Evolutionary conservation across 352 stramenopile genomes (phyloP).

Genomic region (Globisporangium solare): DNA sequence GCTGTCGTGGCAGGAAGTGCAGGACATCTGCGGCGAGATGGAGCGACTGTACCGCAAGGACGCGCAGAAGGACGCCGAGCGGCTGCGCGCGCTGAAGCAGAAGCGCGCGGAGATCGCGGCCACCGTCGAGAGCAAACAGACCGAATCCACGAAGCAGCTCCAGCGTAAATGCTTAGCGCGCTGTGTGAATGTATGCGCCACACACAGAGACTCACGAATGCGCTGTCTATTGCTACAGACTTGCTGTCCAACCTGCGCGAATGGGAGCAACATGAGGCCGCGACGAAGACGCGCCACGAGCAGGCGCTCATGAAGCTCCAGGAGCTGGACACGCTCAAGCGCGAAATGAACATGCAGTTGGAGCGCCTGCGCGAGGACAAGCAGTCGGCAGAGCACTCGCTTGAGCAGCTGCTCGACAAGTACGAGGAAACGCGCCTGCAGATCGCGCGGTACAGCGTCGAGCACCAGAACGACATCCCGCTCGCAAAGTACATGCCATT

Average conservation of each 20-base stretch:
- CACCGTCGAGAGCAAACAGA: conserved; percentile 37
- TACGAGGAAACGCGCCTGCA: conserved; percentile 63
- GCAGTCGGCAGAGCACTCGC: conserved; percentile 60
- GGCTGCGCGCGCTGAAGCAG: conserved; percentile 46
- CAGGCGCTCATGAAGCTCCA: conserved; percentile 48
- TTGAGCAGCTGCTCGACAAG: conserved; percentile 56
- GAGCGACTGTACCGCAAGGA: conserved; percentile 63
- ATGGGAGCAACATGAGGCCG: conserved; percentile 52
- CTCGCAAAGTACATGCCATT: conserved; percentile 45
- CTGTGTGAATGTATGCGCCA: background rate
- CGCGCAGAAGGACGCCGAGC: conserved; percentile 47
- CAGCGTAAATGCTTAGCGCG: conserved; percentile 33
- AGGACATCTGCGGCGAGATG: conserved; percentile 61
- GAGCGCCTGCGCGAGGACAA: conserved; percentile 64
- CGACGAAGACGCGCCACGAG: conserved; percentile 41
- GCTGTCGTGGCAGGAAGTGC: conserved; percentile 62
- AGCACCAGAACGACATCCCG: conserved; percentile 67
- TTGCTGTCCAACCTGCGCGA: conserved; percentile 55
- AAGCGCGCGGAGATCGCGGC: conserved; percentile 60
- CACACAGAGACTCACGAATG: background rate
- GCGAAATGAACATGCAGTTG: conserved; percentile 59
- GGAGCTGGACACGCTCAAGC: conserved; percentile 62
- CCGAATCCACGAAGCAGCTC: conserved; percentile 44
- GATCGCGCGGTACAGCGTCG: conserved; percentile 48
- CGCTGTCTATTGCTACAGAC: conserved; percentile 19